Conservation (phyloP, 192 early-diverging fungal genomes). For the Backusella morwellensis region DNA sequence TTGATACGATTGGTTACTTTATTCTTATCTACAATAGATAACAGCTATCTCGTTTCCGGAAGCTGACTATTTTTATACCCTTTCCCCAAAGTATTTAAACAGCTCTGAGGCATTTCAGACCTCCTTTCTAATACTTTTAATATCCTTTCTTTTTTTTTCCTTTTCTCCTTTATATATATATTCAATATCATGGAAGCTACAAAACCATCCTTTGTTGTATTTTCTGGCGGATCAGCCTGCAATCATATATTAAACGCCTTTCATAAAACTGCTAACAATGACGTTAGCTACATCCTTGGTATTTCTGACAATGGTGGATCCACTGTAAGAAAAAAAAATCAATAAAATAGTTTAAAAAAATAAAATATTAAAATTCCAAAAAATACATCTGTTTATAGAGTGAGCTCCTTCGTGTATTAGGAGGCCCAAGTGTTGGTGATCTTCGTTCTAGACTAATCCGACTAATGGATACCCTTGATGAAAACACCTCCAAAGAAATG, state of each 20-base stretch:
- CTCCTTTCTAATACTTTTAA: background rate
- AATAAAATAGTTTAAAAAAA: background rate
- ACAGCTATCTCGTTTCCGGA: background rate
- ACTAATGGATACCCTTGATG: constrained; percentile 57
- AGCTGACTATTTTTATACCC: constrained; percentile 8
- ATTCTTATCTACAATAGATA: constrained; percentile 2
- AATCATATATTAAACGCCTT: constrained; percentile 54
- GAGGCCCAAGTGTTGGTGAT: constrained; percentile 77
- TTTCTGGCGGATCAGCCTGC: constrained; percentile 74
- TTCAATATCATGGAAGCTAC: background rate
- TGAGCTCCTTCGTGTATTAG: constrained; percentile 70
- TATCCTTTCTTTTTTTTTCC: background rate
- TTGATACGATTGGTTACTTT: constrained; percentile 3
- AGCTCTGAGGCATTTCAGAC: background rate
- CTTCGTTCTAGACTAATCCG: constrained; percentile 65
- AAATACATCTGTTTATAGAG: constrained; percentile 29
- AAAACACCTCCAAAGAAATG: constrained; percentile 39
- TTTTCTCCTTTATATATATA: background rate
- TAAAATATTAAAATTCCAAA: background rate
- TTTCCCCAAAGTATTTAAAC: constrained; percentile 3
- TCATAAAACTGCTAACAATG: constrained; percentile 52
- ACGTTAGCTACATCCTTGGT: constrained; percentile 66
- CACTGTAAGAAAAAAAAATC: constrained; percentile 31
- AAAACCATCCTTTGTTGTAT: constrained; percentile 51
- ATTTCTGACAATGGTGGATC: constrained; percentile 73